Evolutionary conservation across 164 flowering plant species (phyloP).

Genomic region (Paratinospora sagittata): DNA sequence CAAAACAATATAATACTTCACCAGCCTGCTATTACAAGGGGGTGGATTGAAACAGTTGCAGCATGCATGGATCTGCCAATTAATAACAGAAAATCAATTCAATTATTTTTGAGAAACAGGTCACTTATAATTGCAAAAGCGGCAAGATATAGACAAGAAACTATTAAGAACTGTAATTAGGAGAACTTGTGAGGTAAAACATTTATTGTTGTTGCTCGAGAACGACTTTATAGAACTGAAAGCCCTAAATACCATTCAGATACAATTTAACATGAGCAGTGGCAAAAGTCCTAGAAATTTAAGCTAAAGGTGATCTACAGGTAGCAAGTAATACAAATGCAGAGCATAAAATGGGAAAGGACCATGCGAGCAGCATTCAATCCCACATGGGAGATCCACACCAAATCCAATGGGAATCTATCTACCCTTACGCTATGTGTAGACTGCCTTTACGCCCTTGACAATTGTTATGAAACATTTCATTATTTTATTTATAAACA

Average conservation of each 20-base stretch:
- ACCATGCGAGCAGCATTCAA: not conserved
- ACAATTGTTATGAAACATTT: not conserved
- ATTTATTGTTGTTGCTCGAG: not conserved
- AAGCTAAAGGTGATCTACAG: not conserved
- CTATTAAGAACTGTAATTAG: not conserved
- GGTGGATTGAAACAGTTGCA: conserved; percentile 86
- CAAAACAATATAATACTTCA: conserved; percentile 24
- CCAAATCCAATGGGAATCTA: not conserved
- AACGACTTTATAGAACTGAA: too few species aligned
- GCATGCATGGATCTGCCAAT: conserved; percentile 85
- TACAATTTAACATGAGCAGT: not conserved
- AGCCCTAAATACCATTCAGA: too few species aligned
- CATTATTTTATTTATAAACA: not conserved
- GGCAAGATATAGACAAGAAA: not conserved
- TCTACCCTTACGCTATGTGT: too few species aligned
- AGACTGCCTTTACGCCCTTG: not conserved
- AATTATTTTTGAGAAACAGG: not conserved
- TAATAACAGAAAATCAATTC: not conserved
- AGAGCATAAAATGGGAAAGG: not conserved
- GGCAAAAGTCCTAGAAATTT: not conserved
- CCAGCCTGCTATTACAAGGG: conserved; percentile 99
- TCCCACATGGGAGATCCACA: not conserved
- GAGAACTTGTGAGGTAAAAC: not conserved
- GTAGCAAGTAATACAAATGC: not conserved
- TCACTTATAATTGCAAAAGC: not conserved